Conservation (phyloP, 1,139 yeast genomes). For the Spencermartinsiella ligniputridi region DNA sequence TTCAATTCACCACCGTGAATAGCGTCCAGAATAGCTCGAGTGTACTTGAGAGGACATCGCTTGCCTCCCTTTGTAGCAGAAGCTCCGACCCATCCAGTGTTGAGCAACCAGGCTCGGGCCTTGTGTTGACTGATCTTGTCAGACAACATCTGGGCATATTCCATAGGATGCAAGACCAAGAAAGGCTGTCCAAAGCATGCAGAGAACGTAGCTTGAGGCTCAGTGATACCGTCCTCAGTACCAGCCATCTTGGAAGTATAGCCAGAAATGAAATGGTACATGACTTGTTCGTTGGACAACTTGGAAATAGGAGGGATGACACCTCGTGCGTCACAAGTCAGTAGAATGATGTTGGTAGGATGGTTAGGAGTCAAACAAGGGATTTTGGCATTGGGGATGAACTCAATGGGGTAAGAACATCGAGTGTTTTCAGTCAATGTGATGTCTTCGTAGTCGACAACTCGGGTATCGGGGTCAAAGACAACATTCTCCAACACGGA, state of each 20-base stretch:
- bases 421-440: constrained; percentile 91
- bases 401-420: constrained; percentile 98
- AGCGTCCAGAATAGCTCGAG: constrained; percentile 93
- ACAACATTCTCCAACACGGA: constrained; percentile 91
- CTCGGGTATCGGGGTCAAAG: constrained; percentile 73
- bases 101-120: constrained; percentile 93
- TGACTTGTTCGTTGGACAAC: constrained; percentile 90
- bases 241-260: constrained; percentile 99
- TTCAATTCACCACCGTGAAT: constrained; percentile 89
- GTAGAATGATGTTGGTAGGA: constrained; percentile 86
- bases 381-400: constrained; percentile 91
- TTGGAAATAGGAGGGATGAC: constrained; percentile 96
- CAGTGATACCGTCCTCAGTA: constrained; percentile 98
- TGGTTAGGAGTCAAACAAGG: constrained; percentile 90
- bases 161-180: constrained; percentile 97
- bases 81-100: constrained; percentile 98
- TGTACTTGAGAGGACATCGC: constrained; percentile 96
- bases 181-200: constrained; percentile 99
- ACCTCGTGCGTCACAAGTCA: constrained; percentile 98
- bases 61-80: constrained; percentile 91
- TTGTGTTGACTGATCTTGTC: constrained; percentile 86
- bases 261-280: constrained; percentile 98
- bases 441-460: constrained; percentile 79
- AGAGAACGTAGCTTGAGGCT: constrained; percentile 96
- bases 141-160: constrained; percentile 93